Base-by-base conservation (phyloP, 352 stramenopile genomes). In the Pythium guiyangense region DNA sequence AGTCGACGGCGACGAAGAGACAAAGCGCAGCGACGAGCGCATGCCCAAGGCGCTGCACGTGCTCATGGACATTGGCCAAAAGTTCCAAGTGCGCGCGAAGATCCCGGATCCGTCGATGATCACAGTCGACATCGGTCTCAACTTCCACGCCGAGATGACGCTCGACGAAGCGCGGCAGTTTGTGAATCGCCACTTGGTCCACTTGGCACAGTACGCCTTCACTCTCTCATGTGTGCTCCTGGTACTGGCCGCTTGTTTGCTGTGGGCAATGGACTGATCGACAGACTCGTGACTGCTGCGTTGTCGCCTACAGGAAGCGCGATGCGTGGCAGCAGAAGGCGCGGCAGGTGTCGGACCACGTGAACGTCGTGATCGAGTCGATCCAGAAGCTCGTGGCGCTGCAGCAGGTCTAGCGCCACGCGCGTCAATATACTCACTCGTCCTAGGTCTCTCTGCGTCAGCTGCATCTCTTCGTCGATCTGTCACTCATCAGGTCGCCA, bases 81-180 rank as follows among this genome's bases (percentile, higher is more conserved):
- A 71, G 17, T 92, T 92, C 67, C 72, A 85, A 47, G 76, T 92
- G 54, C 83, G 77, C 48, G 70, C 82, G 37, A 90, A 92, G 59
- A 71, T 89, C 37, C 17, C 59, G 0, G 73, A 90, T 60, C 63
- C 73, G 60, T 73, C 73, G 20, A 69, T 84, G 26, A 71, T 92
- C 29, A 85, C 65, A 6, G 74, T 92, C 25, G 82, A 89, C 53
- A 67, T 92, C 31, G 82, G 82, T 0, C 77, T 92, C 22, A 72
- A 85, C 52, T 89, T 90, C 55, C 77, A 90, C 64, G 79, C 77
- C 44, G 79, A 92, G 62, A 92, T 92, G 82, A 89, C 79, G 20
- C 57, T 86, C 6, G 25, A 61, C 1, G 83, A 92, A 57, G 83
- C 83, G 26, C 63, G 67, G 35, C 47, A 31, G 6, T 92, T 90